phyloP scores from a whole-genome alignment of 352 stramenopile genomes.

The Pythium pyrilobum region DNA sequence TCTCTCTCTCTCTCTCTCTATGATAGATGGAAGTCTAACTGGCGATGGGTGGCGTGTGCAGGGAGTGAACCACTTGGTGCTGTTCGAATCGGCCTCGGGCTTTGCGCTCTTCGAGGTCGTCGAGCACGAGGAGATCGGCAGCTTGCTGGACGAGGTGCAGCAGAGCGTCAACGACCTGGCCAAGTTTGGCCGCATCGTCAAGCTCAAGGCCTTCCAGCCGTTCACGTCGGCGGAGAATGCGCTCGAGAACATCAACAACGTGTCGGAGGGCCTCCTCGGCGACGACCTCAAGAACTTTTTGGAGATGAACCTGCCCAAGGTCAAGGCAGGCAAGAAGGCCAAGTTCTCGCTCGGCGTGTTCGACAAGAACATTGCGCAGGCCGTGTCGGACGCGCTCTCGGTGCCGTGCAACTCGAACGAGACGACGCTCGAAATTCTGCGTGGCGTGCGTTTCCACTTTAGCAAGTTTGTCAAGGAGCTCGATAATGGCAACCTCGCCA shows the following conservation, averaged over 20 bases:
- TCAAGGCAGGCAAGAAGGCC: constrained; percentile 88
- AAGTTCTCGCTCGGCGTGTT: constrained; percentile 90
- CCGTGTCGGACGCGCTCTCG: constrained; percentile 93
- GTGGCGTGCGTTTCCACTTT: constrained; percentile 97
- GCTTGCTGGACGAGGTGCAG: constrained; percentile 86
- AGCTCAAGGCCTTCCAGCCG: constrained; percentile 99
- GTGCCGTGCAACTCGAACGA: constrained; percentile 97
- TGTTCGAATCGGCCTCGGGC: constrained; percentile 98
- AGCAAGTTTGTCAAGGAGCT: constrained; percentile 98
- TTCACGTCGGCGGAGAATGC: constrained; percentile 99
- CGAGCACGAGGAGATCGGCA: constrained; percentile 96
- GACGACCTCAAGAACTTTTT: constrained; percentile 98
- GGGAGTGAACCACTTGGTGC: constrained; percentile 82
- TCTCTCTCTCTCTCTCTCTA: neutral
- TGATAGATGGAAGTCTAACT: neutral
- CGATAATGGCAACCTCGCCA: constrained; percentile 92
- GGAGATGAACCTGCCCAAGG: constrained; percentile 99
- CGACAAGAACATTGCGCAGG: constrained; percentile 92
- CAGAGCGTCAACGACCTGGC: constrained; percentile 91
- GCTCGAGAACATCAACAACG: constrained; percentile 99
- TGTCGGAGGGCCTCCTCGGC: constrained; percentile 93
- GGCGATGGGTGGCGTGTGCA: constrained; percentile 1
- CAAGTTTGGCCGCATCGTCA: constrained; percentile 96
- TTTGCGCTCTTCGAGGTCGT: constrained; percentile 99
- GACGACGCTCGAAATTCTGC: constrained; percentile 94